These are phyloP conservation scores for Hemisphaericaspora subhashii DNA, from an alignment of 1,139 yeast species.

Conservation along the genomic window DNA sequence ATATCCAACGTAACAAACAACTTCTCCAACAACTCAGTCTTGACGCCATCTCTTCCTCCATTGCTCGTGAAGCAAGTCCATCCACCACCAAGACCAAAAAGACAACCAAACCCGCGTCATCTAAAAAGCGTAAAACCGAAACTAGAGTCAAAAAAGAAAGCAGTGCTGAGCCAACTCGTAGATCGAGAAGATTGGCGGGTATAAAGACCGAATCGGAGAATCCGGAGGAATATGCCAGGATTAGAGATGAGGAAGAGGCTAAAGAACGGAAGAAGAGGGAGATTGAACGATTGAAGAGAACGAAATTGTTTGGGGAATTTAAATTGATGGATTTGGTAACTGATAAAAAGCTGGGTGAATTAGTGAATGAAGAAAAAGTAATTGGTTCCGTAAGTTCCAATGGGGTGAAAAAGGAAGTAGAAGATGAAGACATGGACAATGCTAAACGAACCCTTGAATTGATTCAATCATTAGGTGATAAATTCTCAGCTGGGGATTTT, in stretches of 20 bases:
- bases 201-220: conserved; percentile 43
- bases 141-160: conserved; percentile 20
- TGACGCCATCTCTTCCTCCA: conserved; percentile 33
- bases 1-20: conserved; percentile 43
- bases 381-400: conserved; percentile 12
- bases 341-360: conserved; percentile 38
- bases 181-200: conserved; percentile 70
- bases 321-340: conserved; percentile 57
- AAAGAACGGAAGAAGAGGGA: conserved; percentile 40
- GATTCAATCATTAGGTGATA: conserved; percentile 47
- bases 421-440: conserved; percentile 22
- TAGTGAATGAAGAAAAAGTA: conserved; percentile 32
- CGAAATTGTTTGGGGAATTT: conserved; percentile 63
- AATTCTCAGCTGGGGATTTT: conserved; percentile 78
- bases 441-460: conserved; percentile 34
- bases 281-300: conserved; percentile 50
- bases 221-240: conserved; percentile 34
- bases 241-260: conserved; percentile 38
- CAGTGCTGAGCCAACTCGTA: conserved; percentile 49
- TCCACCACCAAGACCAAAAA: conserved; percentile 1
- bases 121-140: conserved; percentile 14
- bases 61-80: conserved; percentile 24
- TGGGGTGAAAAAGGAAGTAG: conserved; percentile 15
- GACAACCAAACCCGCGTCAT: conserved; percentile 13
- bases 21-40: conserved; percentile 39